Base-by-base conservation (phyloP, 2,329 filamentous ascomycete species). In the Periglandula ipomoeae region DNA sequence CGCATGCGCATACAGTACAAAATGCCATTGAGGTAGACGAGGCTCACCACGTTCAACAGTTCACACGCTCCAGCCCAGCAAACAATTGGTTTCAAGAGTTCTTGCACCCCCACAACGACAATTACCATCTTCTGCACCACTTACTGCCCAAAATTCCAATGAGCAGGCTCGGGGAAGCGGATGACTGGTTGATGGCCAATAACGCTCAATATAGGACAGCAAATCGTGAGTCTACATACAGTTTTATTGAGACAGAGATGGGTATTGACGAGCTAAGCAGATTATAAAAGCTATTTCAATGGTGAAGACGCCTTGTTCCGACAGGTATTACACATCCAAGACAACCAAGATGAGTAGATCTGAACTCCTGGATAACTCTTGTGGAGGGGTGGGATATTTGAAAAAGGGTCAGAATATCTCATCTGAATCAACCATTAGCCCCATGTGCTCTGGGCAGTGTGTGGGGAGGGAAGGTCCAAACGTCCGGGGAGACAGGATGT, bases 121-220 rank as follows among this genome's bases (percentile, higher is more conserved):
- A 42, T 22, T 42, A 42, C 39, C 39, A 42, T 22, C 39, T 42
- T 17, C 39, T 42, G 20, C 39, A 42, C 39, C 39, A 42, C n/a
- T 22, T 42, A 22, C 39, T 42, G 39, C 39, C 39, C 11, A 17
- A 22, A 20, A 22, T 42, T 17, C 39, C 39, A 9, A 42, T 42
- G 39, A 42, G 39, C 7, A 42, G 24, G 20, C 20, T 42, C 3
- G 19, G 39, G 19, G 39, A 42, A 22, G 39, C 39, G 11, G 39
- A 42, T 24, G 17, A 42, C 15, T 42, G 39, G 39, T 22, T 42
- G 39, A 20, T 42, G 39, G 11, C n/a, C 9, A 20, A 42, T 5
- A 42, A 24, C n/a, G 39, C n/a, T 22, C 19, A 20, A 10, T 42
- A 42, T 24, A 22, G 19, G 8, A 22, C 22, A n/a, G 39, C 39